phyloP scores from a whole-genome alignment of 805 yeast species.

The Saccharomycopsis fibuligera region DNA sequence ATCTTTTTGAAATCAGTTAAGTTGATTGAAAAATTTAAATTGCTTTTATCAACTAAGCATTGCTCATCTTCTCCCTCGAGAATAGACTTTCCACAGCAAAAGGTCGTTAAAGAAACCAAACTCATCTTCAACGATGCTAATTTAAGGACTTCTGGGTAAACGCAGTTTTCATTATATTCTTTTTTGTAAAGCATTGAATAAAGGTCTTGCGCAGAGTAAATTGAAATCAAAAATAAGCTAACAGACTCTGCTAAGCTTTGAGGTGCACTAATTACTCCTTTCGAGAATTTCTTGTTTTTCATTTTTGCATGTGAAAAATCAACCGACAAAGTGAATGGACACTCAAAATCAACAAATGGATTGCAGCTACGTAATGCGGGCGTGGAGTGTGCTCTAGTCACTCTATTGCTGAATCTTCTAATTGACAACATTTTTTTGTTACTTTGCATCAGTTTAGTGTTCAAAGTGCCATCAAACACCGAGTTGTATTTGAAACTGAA shows the following conservation, averaged over 20 bases:
- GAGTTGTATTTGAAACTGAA: slow-evolving; percentile 15
- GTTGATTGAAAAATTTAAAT: slow-evolving; percentile 7
- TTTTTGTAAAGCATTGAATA: slow-evolving; percentile 11
- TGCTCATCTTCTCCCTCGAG: neutral
- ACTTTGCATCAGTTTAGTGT: neutral
- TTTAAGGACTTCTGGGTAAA: slow-evolving; percentile 7
- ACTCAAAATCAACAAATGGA: slow-evolving; percentile 5
- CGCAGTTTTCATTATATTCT: neutral
- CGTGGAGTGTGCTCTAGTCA: neutral
- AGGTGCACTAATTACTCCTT: slow-evolving; percentile 16
- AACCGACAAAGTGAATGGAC: slow-evolving; percentile 11
- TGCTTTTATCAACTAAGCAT: slow-evolving; percentile 10
- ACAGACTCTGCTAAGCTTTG: slow-evolving; percentile 9
- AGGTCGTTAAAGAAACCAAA: slow-evolving; percentile 3
- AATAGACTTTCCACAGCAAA: slow-evolving; percentile 18
- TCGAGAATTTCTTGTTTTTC: slow-evolving; percentile 7
- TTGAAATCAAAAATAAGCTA: slow-evolving; percentile 5
- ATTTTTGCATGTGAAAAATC: slow-evolving; percentile 18
- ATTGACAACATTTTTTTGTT: neutral
- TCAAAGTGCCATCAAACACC: neutral
- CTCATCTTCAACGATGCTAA: slow-evolving; percentile 8
- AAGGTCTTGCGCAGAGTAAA: slow-evolving; percentile 12
- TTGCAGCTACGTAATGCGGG: no score
- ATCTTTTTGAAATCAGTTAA: slow-evolving; percentile 14
- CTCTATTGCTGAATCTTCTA: slow-evolving; percentile 12